Conservation (phyloP, 1,139 yeast species). For the Pichia sp. region DNA sequence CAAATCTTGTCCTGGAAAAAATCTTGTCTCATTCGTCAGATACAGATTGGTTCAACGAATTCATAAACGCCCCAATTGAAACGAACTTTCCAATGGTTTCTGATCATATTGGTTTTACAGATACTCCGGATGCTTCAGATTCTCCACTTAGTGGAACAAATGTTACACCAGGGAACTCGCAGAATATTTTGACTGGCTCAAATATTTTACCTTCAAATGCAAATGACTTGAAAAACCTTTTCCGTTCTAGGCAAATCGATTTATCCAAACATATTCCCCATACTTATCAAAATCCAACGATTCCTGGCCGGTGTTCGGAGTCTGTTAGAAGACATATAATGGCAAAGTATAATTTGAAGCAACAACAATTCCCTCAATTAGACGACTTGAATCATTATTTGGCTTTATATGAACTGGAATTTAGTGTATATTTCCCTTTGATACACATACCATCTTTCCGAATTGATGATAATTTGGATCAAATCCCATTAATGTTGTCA, state of each 20-base stretch:
- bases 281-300: constrained; percentile 27
- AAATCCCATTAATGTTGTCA: constrained; percentile 71
- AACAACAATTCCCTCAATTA: constrained; percentile 65
- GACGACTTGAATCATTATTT: constrained; percentile 75
- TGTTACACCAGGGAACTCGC: constrained; percentile 20
- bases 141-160: constrained; percentile 19
- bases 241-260: constrained; percentile 59
- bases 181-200: constrained; percentile 6
- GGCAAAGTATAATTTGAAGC: constrained; percentile 44
- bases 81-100: constrained; percentile 44
- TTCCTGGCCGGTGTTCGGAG: constrained; percentile 41
- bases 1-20: constrained; percentile 17
- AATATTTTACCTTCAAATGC: constrained; percentile 16
- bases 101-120: constrained; percentile 57
- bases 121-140: constrained; percentile 34
- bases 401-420: constrained; percentile 65
- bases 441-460: constrained; percentile 69
- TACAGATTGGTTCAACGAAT: constrained; percentile 62
- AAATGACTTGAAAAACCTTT: constrained; percentile 47
- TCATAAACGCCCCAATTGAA: constrained; percentile 60
- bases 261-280: constrained; percentile 40
- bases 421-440: constrained; percentile 78
- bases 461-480: constrained; percentile 51
- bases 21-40: constrained; percentile 18
- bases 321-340: constrained; percentile 54